These are phyloP conservation scores for Anthracocystis setariae DNA, from an alignment of 1,284 basidiomycete genomes.

Conservation along the genomic window DNA sequence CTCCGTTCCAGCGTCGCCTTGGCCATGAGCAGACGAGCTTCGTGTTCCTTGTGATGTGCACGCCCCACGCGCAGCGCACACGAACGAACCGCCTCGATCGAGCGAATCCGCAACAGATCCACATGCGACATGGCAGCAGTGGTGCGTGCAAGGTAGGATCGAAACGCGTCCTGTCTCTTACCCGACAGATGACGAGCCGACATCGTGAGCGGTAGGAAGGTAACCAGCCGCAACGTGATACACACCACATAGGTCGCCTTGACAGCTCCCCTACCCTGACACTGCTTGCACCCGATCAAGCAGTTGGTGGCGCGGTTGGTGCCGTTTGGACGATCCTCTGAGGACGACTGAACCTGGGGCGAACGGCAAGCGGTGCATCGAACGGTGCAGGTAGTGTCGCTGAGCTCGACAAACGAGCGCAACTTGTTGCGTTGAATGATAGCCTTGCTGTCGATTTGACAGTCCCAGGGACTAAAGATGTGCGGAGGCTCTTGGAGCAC, in stretches of 20 bases:
- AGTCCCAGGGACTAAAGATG: conserved; percentile 45
- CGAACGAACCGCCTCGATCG: conserved; percentile 72
- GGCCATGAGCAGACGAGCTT: conserved; percentile 75
- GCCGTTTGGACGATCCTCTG: not conserved
- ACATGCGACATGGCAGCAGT: conserved; percentile 80
- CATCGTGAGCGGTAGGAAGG: conserved; percentile 39
- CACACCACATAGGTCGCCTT: conserved; percentile 43
- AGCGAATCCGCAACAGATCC: conserved; percentile 73
- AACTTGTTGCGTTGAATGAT: conserved; percentile 49
- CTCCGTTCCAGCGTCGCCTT: conserved; percentile 71
- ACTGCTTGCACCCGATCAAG: conserved; percentile 14
- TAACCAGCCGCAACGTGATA: conserved; percentile 38
- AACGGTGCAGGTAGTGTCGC: conserved; percentile 34
- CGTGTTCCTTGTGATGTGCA: conserved; percentile 80
- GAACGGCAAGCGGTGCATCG: conserved; percentile 24
- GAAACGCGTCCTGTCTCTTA: conserved; percentile 70
- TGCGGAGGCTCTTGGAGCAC: conserved; percentile 33
- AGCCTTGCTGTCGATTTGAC: conserved; percentile 36
- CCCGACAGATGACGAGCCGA: conserved; percentile 23
- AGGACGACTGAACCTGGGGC: too few species aligned
- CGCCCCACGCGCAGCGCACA: conserved; percentile 75
- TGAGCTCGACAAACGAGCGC: conserved; percentile 47
- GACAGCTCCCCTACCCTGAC: conserved; percentile 23
- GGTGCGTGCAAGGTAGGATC: conserved; percentile 73
- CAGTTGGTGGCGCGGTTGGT: conserved; percentile 12